phyloP scores from a whole-genome alignment of 2,329 filamentous ascomycete genomes.

The Exophiala phaeomuriformis region DNA sequence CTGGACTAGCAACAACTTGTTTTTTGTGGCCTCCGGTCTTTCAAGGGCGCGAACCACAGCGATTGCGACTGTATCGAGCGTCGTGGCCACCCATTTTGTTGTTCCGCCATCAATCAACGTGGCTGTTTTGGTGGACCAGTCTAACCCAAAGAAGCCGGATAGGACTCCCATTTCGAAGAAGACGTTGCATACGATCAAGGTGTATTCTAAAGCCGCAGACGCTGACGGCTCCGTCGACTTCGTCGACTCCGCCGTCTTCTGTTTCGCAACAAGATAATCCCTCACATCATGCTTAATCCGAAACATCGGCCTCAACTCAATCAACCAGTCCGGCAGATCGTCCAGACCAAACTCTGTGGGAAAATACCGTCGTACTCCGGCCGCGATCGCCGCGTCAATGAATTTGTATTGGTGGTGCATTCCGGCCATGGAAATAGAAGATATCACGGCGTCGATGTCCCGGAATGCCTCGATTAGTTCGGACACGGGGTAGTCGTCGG shows the following conservation, averaged over 20 bases:
- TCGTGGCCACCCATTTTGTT: constrained; percentile 42
- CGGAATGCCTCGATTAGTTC: constrained; percentile 15
- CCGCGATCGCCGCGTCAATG: constrained; percentile 36
- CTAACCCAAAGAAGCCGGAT: constrained; percentile 40
- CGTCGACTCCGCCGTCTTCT: constrained; percentile 6
- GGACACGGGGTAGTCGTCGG: constrained; percentile 16
- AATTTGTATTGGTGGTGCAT: constrained; percentile 32
- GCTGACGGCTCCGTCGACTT: neutral
- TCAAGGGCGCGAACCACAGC: constrained; percentile 44
- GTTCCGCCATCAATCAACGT: constrained; percentile 48
- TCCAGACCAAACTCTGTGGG: constrained; percentile 33
- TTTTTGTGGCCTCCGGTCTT: constrained; percentile 49
- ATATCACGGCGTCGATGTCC: constrained; percentile 19
- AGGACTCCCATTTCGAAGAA: constrained; percentile 34
- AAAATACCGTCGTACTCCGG: constrained; percentile 38
- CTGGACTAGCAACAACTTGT: constrained; percentile 44
- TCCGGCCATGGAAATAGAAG: constrained; percentile 18
- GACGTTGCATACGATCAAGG: constrained; percentile 31
- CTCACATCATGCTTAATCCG: constrained; percentile 32
- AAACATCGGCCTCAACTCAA: constrained; percentile 22
- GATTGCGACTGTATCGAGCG: constrained; percentile 41
- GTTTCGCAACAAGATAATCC: constrained; percentile 27
- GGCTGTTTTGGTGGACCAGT: constrained; percentile 36
- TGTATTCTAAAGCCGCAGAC: constrained; percentile 20
- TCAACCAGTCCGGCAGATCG: constrained; percentile 19